Conservation (phyloP, 805 yeast genomes). For the Pichia cabralensis region DNA sequence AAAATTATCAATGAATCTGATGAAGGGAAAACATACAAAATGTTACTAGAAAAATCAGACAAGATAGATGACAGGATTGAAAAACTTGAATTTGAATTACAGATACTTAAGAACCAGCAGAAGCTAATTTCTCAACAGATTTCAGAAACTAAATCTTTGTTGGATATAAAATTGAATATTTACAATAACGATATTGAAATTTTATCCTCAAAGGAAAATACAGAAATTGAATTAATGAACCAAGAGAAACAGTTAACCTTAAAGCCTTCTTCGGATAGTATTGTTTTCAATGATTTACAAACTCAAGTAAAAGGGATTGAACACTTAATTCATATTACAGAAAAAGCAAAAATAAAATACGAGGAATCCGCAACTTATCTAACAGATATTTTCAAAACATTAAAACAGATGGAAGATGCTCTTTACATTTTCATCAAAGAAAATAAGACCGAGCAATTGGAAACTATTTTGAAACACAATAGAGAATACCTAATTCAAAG, state of each 20-base stretch:
- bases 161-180: conserved; percentile 38
- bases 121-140: conserved; percentile 29
- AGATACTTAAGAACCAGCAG: conserved; percentile 27
- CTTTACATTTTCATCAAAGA: conserved; percentile 12
- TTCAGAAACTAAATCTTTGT: conserved; percentile 36
- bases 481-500: conserved; percentile 10
- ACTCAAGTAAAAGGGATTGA: conserved; percentile 19
- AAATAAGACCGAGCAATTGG: conserved; percentile 12
- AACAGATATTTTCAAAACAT: conserved; percentile 19
- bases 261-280: background rate
- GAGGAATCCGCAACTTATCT: conserved; percentile 18
- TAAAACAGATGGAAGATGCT: conserved; percentile 15
- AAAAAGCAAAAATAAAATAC: conserved; percentile 13
- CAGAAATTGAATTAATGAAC: conserved; percentile 10
- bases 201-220: conserved; percentile 15
- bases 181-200: conserved; percentile 28
- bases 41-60: conserved; percentile 26
- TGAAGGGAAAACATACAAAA: conserved; percentile 33
- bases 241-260: conserved; percentile 2
- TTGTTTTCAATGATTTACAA: conserved; percentile 15
- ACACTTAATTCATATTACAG: conserved; percentile 15
- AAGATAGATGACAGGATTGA: conserved; percentile 30
- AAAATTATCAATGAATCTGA: conserved; percentile 30
- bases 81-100: conserved; percentile 28
- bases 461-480: conserved; percentile 7